A percentile compares a stretch with the other conserved stretches of the same genome.
Conservation (phyloP, 2,329 filamentous ascomycete genomes). For the Neonectria magnoliae region DNA sequence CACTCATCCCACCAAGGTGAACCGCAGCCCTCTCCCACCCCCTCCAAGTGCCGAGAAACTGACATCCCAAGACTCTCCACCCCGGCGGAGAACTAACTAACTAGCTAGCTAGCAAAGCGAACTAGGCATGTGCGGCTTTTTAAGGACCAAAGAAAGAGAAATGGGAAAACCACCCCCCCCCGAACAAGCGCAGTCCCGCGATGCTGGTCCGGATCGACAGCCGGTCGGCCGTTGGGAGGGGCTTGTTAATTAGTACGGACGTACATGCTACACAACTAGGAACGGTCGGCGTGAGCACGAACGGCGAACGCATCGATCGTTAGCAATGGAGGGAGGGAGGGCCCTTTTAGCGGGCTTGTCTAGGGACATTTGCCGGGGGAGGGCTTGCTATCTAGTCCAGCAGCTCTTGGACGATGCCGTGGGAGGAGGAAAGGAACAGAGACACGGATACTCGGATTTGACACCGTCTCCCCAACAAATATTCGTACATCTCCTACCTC, state of each 20-base stretch:
- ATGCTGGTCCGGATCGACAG: conserved; percentile 16
- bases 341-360: not conserved
- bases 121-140: not conserved
- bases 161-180: not conserved
- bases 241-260: not conserved
- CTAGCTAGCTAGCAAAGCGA: not conserved
- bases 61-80: not conserved
- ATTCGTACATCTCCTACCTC: not conserved
- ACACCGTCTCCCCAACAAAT: not conserved
- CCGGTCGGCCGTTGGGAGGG: conserved; percentile 15
- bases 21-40: no score
- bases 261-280: not conserved
- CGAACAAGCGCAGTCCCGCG: conserved; percentile 2
- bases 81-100: not conserved
- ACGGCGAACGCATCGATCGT: not conserved
- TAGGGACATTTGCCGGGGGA: not conserved
- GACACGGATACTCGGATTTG: not conserved
- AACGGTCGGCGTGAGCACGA: conserved; percentile 1
- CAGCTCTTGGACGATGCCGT: not conserved
- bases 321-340: no score
- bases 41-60: not conserved
- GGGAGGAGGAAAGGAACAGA: not conserved
- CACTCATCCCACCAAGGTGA: not conserved
- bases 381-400: not conserved
- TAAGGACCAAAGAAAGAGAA: conserved; percentile 1